Evolutionary conservation across 2,329 filamentous ascomycete species (phyloP).

Genomic region (Domatiomyces catenatus): DNA sequence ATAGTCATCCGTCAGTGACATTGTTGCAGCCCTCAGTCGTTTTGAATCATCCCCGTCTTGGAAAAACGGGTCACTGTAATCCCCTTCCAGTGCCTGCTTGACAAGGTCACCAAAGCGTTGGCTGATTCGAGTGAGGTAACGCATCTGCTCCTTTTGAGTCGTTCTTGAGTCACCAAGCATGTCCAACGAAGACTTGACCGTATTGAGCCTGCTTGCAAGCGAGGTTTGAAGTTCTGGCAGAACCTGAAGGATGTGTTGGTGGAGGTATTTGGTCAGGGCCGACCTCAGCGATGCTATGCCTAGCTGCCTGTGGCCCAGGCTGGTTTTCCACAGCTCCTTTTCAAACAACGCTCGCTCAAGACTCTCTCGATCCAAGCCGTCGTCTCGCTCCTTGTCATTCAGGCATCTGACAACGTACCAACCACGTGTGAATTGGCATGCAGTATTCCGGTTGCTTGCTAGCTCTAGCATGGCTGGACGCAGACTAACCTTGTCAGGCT

Average conservation of each 20-base stretch:
- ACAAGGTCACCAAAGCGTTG: slow-evolving; percentile 10
- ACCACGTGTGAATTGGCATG: slow-evolving; percentile 20
- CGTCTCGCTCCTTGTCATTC: slow-evolving; percentile 14
- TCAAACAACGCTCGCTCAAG: slow-evolving; percentile 11
- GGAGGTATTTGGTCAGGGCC: slow-evolving; percentile 20
- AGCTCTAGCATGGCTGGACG: slow-evolving; percentile 12
- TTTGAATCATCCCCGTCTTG: slow-evolving; percentile 1
- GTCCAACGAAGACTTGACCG: slow-evolving; percentile 7
- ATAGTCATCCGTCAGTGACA: slow-evolving; percentile 16
- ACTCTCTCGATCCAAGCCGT: slow-evolving; percentile 4
- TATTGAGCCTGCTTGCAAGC: slow-evolving; percentile 6
- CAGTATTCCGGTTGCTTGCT: slow-evolving; percentile 20
- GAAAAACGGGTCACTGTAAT: slow-evolving; percentile 18
- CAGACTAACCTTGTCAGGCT: slow-evolving; percentile 14
- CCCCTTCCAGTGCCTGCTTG: slow-evolving; percentile 10
- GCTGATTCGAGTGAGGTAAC: slow-evolving; percentile 15
- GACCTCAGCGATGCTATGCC: slow-evolving; percentile 20
- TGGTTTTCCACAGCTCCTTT: slow-evolving; percentile 9
- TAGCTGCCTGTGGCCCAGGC: slow-evolving; percentile 6
- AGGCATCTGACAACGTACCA: slow-evolving; percentile 28
- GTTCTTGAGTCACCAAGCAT: slow-evolving; percentile 18
- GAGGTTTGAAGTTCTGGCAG: slow-evolving; percentile 11
- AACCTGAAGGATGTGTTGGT: slow-evolving; percentile 19
- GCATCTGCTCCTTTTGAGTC: slow-evolving; percentile 11
- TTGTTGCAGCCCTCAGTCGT: slow-evolving; percentile 14